A percentile compares a stretch with the other conserved stretches of the same genome.
Conservation (phyloP, 2,329 filamentous ascomycete genomes). For the Venturia oleaginea region DNA sequence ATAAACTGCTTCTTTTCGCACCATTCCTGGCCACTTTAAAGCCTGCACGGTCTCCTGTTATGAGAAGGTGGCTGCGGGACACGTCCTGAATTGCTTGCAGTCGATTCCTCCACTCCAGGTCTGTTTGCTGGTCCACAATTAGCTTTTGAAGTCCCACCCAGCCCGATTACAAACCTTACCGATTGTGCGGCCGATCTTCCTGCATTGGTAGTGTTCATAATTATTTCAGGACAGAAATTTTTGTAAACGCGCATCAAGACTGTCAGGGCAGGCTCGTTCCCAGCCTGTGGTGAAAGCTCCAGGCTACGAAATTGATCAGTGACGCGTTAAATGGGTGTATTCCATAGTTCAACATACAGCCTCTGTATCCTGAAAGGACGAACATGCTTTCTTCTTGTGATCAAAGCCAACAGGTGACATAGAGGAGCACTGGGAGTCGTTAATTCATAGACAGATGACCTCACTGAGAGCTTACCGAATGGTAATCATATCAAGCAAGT, state of each 20-base stretch:
- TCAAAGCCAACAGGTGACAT: constrained; percentile 68
- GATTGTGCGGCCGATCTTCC: constrained; percentile 30
- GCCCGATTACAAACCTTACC: constrained; percentile 22
- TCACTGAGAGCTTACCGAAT: constrained; percentile 44
- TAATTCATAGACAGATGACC: background rate
- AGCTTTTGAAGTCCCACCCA: constrained; percentile 16
- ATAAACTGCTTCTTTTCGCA: constrained; percentile 40
- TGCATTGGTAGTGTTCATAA: constrained; percentile 57
- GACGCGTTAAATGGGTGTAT: background rate
- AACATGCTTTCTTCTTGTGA: constrained; percentile 75
- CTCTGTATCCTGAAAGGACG: constrained; percentile 74
- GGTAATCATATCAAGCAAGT: constrained; percentile 70
- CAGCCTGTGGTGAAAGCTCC: constrained; percentile 38
- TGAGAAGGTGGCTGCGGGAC: constrained; percentile 20
- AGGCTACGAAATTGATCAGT: constrained; percentile 26
- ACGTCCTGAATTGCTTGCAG: constrained; percentile 57
- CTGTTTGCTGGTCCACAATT: constrained; percentile 48
- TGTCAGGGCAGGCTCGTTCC: constrained; percentile 63
- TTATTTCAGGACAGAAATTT: constrained; percentile 84
- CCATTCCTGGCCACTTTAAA: constrained; percentile 55
- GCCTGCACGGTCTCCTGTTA: constrained; percentile 35
- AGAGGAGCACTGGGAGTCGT: constrained; percentile 34
- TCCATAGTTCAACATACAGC: constrained; percentile 32
- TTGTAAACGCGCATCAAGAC: constrained; percentile 76
- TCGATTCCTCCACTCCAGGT: constrained; percentile 62